Evolutionary conservation across 176 grass and related monocot species (phyloP), one percentile per base, ranked within the genome.

Genomic region (Hsuehochloa calcarea): DNA sequence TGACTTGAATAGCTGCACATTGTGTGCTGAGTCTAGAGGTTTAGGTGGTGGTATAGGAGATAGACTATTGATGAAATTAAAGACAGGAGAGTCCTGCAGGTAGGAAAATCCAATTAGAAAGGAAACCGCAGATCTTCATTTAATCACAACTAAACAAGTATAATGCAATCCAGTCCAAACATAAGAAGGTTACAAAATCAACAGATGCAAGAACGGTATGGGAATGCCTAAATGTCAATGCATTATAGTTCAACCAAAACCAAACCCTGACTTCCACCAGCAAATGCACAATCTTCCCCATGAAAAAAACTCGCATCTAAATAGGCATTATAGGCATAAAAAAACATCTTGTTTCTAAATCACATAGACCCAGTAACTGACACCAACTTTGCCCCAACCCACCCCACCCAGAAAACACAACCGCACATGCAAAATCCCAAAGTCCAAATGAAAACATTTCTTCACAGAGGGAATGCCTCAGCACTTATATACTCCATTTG

Each of bases 21-120:
- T 84, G 84, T 85, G 92, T 74, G 82, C 6, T 56, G 84, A 59
- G 39, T 70, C 84, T 70, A 56, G 45, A 77, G 92, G 80, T 72
- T 89, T 89, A 64, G 85, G 77, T 63, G 87, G 84, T 39, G 78
- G 84, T 83, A 94, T 94, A 37, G 92, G 92, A 31, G 92, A 91
- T 5, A 94, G 82, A 79, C 72, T 94, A 62, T 91, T 94, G 84
- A 91, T 87, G 77, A 91, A 94, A 72, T 94, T 94, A 63, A 94
- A 94, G 45, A 94, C 76, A 5, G 89, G 92, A 67, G 92, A 94
- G 75, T 94, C 92, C 92, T 94, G 89, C 84, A 82, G 55, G 35
- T 75, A 64, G 35, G 16, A 88, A 69, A 70, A 76, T 63, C 14
- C 16, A 52, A 50, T 70, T 64, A 87, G 71, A 47, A 63, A 65